Conservation (phyloP, 2,329 filamentous ascomycete species). For the Malbranchea zuffiana region DNA sequence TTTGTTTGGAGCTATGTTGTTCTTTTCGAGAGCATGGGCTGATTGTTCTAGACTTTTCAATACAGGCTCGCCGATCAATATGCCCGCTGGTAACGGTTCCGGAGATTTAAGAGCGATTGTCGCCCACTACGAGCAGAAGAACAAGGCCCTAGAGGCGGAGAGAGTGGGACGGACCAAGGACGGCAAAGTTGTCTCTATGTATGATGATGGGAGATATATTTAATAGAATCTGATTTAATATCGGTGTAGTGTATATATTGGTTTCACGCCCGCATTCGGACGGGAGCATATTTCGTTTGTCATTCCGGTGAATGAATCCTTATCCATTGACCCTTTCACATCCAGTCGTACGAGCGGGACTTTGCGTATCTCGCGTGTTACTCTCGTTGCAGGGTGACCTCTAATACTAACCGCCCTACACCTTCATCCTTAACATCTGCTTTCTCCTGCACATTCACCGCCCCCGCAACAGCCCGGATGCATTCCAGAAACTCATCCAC, state of each 20-base stretch:
- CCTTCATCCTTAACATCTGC: slow-evolving; percentile 33
- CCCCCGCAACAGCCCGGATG: slow-evolving; percentile 18
- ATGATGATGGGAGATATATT: slow-evolving; percentile 29
- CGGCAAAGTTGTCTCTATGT: slow-evolving; percentile 34
- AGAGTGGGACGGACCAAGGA: slow-evolving; percentile 40
- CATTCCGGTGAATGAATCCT: not conserved
- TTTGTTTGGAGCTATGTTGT: not conserved
- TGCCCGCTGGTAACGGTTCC: slow-evolving; percentile 48
- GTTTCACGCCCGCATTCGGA: not conserved
- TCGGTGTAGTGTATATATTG: slow-evolving; percentile 8
- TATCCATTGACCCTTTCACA: not conserved
- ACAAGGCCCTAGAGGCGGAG: slow-evolving; percentile 46
- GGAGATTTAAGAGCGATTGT: slow-evolving; percentile 50
- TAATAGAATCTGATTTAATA: slow-evolving; percentile 11
- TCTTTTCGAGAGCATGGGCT: not conserved
- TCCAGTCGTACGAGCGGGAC: not conserved
- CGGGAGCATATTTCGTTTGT: slow-evolving; percentile 6
- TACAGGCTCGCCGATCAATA: slow-evolving; percentile 51
- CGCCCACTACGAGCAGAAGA: slow-evolving; percentile 51
- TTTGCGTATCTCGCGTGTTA: not conserved
- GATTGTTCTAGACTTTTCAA: slow-evolving; percentile 47
- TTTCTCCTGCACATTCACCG: slow-evolving; percentile 23
- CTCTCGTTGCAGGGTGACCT: slow-evolving; percentile 18
- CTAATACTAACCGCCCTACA: slow-evolving; percentile 35
- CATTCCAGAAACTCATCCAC: slow-evolving; percentile 47